Conservation (phyloP, 2,329 filamentous ascomycete species). For the Penicillium sp. region DNA sequence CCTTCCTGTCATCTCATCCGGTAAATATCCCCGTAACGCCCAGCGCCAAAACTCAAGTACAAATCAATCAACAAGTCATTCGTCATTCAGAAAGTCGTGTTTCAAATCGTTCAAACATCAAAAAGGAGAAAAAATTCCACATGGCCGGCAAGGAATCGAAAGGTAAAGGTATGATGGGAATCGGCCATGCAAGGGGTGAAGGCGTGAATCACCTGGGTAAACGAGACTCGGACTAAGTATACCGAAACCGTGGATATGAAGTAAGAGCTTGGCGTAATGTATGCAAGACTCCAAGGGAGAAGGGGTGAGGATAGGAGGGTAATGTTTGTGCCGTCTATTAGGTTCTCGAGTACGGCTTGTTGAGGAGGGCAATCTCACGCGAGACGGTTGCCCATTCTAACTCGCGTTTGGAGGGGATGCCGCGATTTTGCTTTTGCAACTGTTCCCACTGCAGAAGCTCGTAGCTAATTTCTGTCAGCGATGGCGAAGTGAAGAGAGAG, state of each 20-base stretch:
- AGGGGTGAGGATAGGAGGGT: neutral
- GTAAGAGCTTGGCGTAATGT: neutral
- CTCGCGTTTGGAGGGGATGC: constrained; percentile 69
- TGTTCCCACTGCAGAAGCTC: constrained; percentile 98
- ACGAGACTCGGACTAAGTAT: constrained; percentile 9
- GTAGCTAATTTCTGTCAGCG: constrained; percentile 55
- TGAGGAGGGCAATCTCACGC: constrained; percentile 93
- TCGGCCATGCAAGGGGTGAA: constrained; percentile 9
- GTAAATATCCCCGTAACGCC: constrained; percentile 23
- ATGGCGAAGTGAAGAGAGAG: too few species aligned
- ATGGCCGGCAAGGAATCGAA: neutral
- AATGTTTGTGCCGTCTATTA: constrained; percentile 11
- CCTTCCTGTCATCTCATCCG: constrained; percentile 15
- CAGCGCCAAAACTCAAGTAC: constrained; percentile 28
- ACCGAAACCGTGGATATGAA: constrained; percentile 11
- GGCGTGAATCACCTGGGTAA: constrained; percentile 1
- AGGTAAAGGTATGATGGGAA: neutral
- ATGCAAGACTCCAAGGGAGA: neutral
- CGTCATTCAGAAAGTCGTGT: constrained; percentile 28
- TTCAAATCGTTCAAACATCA: constrained; percentile 30
- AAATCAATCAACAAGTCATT: constrained; percentile 22
- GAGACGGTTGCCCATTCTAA: constrained; percentile 90
- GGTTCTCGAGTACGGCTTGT: constrained; percentile 81
- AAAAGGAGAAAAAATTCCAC: neutral
- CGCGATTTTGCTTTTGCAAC: constrained; percentile 63